A percentile compares a stretch with the other conserved stretches of the same genome.
phyloP scores from a whole-genome alignment of 2,329 filamentous ascomycete species.

The Thyridium curvatum region DNA sequence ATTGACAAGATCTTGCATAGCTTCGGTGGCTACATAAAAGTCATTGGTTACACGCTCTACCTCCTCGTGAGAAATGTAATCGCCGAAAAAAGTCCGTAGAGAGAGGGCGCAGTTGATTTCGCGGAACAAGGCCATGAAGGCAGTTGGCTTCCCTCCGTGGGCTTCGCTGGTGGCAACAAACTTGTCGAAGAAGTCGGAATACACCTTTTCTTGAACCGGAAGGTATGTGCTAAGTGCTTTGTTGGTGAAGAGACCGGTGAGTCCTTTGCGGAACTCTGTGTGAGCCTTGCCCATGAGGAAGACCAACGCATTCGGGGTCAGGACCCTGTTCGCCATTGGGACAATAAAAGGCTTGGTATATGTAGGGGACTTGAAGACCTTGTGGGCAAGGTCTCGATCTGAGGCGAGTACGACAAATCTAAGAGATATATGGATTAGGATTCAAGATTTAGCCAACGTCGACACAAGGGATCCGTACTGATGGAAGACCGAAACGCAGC shows the following conservation, averaged over 20 bases:
- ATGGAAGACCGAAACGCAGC: conserved; percentile 80
- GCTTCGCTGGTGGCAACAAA: conserved; percentile 51
- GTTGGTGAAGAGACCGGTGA: conserved; percentile 69
- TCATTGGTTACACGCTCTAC: conserved; percentile 73
- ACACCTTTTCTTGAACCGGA: conserved; percentile 64
- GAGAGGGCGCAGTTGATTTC: conserved; percentile 75
- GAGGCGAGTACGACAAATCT: conserved; percentile 77
- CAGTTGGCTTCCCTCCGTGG: conserved; percentile 48
- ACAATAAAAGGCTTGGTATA: conserved; percentile 76
- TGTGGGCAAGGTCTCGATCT: conserved; percentile 71
- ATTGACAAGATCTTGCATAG: conserved; percentile 69
- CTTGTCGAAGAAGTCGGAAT: conserved; percentile 56
- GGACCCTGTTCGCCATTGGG: conserved; percentile 67
- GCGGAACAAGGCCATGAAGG: conserved; percentile 68
- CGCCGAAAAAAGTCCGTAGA: conserved; percentile 72
- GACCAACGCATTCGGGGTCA: conserved; percentile 69
- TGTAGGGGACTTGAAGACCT: conserved; percentile 72
- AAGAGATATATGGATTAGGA: neutral
- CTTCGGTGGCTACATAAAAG: conserved; percentile 72
- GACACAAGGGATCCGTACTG: conserved; percentile 45
- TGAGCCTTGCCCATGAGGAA: conserved; percentile 73
- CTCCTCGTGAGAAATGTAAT: conserved; percentile 67
- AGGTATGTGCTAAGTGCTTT: conserved; percentile 66
- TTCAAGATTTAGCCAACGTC: too few relatives aligned
- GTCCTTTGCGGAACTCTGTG: conserved; percentile 70